These are phyloP conservation scores for Penicillium sp. DNA, from an alignment of 2,329 filamentous ascomycete species.

Conservation along the genomic window DNA sequence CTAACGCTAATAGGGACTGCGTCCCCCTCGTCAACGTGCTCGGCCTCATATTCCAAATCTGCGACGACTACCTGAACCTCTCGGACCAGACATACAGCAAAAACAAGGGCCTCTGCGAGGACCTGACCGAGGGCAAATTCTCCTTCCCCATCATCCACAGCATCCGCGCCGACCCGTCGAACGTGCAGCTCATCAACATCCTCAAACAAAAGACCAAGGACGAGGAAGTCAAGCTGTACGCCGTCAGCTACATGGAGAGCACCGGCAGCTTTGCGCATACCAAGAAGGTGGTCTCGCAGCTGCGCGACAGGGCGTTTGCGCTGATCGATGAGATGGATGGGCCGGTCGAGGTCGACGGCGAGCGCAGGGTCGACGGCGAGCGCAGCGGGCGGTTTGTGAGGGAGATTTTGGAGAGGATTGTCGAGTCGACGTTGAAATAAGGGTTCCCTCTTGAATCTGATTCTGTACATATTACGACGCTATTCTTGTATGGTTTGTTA, in stretches of 20 bases:
- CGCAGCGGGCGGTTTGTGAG: conserved; percentile 55
- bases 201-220: conserved; percentile 84
- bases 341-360: conserved; percentile 23
- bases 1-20: conserved; percentile 29
- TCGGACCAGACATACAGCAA: conserved; percentile 66
- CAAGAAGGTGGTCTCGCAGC: conserved; percentile 59
- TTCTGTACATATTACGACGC: neutral
- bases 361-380: conserved; percentile 2
- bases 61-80: conserved; percentile 84
- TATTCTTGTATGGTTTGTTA: too few relatives aligned
- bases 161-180: conserved; percentile 62
- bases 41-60: conserved; percentile 46
- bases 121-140: conserved; percentile 95
- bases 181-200: conserved; percentile 79
- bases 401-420: conserved; percentile 67
- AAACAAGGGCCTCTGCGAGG: conserved; percentile 93
- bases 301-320: conserved; percentile 61
- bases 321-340: conserved; percentile 63
- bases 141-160: conserved; percentile 93
- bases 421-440: conserved; percentile 33
- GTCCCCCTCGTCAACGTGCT: conserved; percentile 64
- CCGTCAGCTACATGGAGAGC: conserved; percentile 82
- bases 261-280: conserved; percentile 90
- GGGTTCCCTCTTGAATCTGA: neutral
- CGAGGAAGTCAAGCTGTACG: conserved; percentile 85